These are phyloP conservation scores for Neurospora hispaniola DNA, from an alignment of 495 filamentous ascomycete species.

Conservation along the genomic window DNA sequence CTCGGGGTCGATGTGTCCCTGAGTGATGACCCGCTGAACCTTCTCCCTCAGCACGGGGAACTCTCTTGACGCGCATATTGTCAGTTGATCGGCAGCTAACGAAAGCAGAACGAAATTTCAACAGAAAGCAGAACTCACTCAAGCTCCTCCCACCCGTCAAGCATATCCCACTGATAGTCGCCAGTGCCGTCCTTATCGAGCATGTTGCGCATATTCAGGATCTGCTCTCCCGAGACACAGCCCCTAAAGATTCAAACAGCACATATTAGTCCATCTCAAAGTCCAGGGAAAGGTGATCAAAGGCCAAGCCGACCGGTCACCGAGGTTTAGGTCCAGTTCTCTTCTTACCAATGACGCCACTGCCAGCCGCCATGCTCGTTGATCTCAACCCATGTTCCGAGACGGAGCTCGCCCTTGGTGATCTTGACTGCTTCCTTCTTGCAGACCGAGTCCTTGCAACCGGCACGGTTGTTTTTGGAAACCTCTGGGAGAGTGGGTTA, in stretches of 20 bases:
- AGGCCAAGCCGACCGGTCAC: not conserved
- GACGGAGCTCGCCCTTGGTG: constrained; percentile 61
- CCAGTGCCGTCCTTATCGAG: constrained; percentile 24
- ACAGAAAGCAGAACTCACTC: constrained; percentile 19
- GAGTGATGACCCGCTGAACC: constrained; percentile 47
- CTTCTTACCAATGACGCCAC: constrained; percentile 70
- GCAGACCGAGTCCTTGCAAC: constrained; percentile 58
- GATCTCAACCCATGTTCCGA: constrained; percentile 55
- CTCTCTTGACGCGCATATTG: constrained; percentile 7
- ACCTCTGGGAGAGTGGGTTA: constrained; percentile 41
- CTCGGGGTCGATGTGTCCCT: constrained; percentile 64
- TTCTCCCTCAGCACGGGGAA: constrained; percentile 48
- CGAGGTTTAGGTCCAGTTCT: not conserved
- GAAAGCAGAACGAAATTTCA: too few relatives aligned
- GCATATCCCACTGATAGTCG: constrained; percentile 29
- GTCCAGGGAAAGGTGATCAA: constrained; percentile 3
- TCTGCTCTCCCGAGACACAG: constrained; percentile 58
- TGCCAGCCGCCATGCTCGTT: constrained; percentile 38
- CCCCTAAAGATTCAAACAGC: constrained; percentile 43
- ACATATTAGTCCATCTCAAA: not conserved
- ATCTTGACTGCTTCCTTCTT: constrained; percentile 57
- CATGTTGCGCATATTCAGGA: constrained; percentile 43
- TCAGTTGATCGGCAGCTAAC: not conserved
- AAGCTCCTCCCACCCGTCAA: constrained; percentile 70
- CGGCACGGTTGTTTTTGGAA: constrained; percentile 49